Evolutionary conservation across 345 rosid species (phyloP).

Genomic region (Pistacia vera): DNA sequence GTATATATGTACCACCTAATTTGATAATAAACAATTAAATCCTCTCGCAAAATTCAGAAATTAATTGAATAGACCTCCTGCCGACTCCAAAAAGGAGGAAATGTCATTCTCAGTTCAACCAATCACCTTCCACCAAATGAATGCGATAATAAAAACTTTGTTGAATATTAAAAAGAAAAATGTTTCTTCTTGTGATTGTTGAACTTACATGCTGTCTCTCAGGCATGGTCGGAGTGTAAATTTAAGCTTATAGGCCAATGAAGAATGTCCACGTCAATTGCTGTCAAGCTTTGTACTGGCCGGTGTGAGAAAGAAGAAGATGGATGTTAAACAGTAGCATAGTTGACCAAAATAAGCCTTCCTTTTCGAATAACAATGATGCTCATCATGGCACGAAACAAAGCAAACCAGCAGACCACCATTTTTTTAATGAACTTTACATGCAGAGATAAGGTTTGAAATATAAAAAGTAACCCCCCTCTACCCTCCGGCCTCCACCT

Average conservation of each 20-base stretch:
- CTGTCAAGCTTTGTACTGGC: background rate
- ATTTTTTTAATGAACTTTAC: background rate
- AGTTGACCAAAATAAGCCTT: slow-evolving; percentile 26
- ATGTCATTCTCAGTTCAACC: slow-evolving; percentile 12
- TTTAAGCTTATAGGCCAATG: slow-evolving; percentile 20
- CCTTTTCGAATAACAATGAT: slow-evolving; percentile 29
- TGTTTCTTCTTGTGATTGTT: background rate
- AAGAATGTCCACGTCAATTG: slow-evolving; percentile 12
- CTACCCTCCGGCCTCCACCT: background rate
- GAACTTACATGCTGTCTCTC: slow-evolving; percentile 16
- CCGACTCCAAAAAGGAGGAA: slow-evolving; percentile 2
- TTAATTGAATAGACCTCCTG: background rate
- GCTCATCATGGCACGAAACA: slow-evolving; percentile 23
- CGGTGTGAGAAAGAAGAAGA: background rate
- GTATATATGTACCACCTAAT: no score
- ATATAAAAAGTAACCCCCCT: background rate
- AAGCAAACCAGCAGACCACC: background rate
- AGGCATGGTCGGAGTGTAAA: slow-evolving; percentile 14
- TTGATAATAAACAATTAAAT: no score
- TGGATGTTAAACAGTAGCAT: slow-evolving; percentile 8
- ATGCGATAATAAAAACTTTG: slow-evolving; percentile 12
- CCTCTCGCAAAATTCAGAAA: no score
- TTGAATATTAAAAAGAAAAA: background rate
- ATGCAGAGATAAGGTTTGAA: slow-evolving; percentile 25
- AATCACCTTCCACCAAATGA: slow-evolving; percentile 26